Conservation (phyloP, 1,284 basidiomycete genomes). For the Veloboletus limbatus region DNA sequence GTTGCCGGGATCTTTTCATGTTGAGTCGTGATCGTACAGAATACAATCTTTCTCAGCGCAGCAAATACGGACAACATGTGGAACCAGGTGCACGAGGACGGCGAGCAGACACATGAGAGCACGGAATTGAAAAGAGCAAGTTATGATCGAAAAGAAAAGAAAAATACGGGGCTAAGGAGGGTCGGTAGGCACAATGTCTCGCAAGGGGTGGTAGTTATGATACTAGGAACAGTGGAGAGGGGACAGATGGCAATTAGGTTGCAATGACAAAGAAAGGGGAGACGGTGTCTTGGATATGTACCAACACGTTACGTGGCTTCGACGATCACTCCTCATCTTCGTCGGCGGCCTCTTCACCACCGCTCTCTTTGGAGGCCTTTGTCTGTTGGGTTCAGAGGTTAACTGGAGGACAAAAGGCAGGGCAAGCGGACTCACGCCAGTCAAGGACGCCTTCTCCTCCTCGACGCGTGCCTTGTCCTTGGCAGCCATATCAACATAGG, state of each 20-base stretch:
- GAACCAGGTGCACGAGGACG: slow-evolving; percentile 21
- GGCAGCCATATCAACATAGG: slow-evolving; percentile 86
- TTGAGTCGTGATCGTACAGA: slow-evolving; percentile 21
- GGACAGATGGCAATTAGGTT: slow-evolving; percentile 21
- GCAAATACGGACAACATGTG: slow-evolving; percentile 33
- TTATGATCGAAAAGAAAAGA: slow-evolving; percentile 16
- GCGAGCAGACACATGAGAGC: slow-evolving; percentile 28
- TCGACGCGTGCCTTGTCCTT: slow-evolving; percentile 85
- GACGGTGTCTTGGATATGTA: slow-evolving; percentile 18
- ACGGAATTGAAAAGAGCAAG: slow-evolving; percentile 22
- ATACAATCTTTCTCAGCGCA: slow-evolving; percentile 34
- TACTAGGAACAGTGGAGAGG: slow-evolving; percentile 19
- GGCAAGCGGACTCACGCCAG: slow-evolving; percentile 49
- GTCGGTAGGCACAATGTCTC: slow-evolving; percentile 32
- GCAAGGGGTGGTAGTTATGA: slow-evolving; percentile 19
- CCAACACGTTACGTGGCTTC: slow-evolving; percentile 2
- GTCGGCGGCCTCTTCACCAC: slow-evolving; percentile 57
- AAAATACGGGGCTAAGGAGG: slow-evolving; percentile 12
- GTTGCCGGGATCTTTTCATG: too few species aligned
- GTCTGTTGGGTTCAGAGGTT: slow-evolving; percentile 1
- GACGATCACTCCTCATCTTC: slow-evolving; percentile 48
- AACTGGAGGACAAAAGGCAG: neutral
- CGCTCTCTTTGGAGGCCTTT: slow-evolving; percentile 50
- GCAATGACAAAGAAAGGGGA: slow-evolving; percentile 4
- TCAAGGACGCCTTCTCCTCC: slow-evolving; percentile 75